Base-by-base conservation (phyloP, 2,329 filamentous ascomycete genomes). In the Diatrype stigma region DNA sequence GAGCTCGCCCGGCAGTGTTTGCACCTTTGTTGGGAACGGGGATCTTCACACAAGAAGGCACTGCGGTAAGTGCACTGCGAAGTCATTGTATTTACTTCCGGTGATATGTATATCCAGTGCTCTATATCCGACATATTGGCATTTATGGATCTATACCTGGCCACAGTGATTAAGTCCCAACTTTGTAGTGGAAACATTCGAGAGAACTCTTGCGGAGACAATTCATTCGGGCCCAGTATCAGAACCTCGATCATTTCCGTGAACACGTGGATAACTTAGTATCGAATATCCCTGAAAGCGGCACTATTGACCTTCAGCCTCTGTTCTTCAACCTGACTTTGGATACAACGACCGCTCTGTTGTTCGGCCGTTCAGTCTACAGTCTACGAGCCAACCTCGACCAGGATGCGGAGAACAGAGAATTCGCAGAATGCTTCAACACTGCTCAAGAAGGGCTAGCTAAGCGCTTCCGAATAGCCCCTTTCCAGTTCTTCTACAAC, bases 41-140 rank as follows among this genome's bases (percentile, higher is more conserved):
- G 16, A 71, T 73, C 40, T 73, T 73, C 56, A 71, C 68, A 2
- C 64, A 70, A 42, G 70, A 72, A 28, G 69, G 68, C 1, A 6
- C 26, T 30, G 26, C 26, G 10, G 26, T 30, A 30, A 30, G 26
- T 30, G 10, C 5, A 5, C 10, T 10, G 10, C 26, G 26, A 30
- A 30, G n/a, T 10, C 26, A 30, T 30, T 30, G 5, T 30, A 5
- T 30, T 30, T 30, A 30, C 10, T 30, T 10, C 10, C 10, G 6
- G 10, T 30, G 10, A 6, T 30, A 30, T 30, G 26, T 10, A 10
- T n/a, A n/a, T n/a, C 26, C 10, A 30, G 26, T 30, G 10, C 26
- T 30, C 26, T 30, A 10, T 30, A 30, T 30, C 26, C 10, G 26
- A 30, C 6, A 6, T 10, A 5, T 30, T 30, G 26, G 26, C 26